A percentile compares a stretch with the other conserved stretches of the same genome.
Conservation (phyloP, 176 grass and related monocot genomes). For the Zizania latifolia region DNA sequence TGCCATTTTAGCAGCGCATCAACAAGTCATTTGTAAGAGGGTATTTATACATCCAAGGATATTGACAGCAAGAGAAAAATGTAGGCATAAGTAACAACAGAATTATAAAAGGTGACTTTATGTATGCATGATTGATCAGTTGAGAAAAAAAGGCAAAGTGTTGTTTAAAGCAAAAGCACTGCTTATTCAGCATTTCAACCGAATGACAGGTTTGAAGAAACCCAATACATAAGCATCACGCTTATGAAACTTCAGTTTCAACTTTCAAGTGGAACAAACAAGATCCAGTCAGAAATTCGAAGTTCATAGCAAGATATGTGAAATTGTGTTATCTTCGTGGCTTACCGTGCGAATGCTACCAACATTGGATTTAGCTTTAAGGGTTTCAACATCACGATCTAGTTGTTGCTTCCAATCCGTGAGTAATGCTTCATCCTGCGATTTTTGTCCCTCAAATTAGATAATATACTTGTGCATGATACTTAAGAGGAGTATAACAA, state of each 20-base stretch:
- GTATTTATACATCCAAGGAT: neutral
- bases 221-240: neutral
- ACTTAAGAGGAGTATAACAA: conserved; percentile 12
- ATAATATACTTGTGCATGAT: conserved; percentile 17
- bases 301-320: neutral
- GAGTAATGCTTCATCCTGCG: conserved; percentile 85
- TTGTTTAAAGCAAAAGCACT: neutral
- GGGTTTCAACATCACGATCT: conserved; percentile 95
- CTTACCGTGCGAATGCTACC: conserved; percentile 73
- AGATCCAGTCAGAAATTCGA: neutral
- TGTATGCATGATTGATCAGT: conserved; percentile 4
- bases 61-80: neutral
- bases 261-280: neutral
- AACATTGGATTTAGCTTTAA: conserved; percentile 97
- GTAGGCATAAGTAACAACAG: neutral
- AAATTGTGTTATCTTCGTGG: neutral
- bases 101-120: neutral
- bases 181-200: neutral
- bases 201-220: neutral
- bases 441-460: conserved; percentile 22
- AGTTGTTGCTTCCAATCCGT: conserved; percentile 97
- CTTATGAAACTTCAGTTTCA: neutral
- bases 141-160: neutral
- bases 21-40: neutral
- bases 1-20: neutral